phyloP scores from a whole-genome alignment of 352 stramenopile species.

The Phytophthora pseudosyringae region DNA sequence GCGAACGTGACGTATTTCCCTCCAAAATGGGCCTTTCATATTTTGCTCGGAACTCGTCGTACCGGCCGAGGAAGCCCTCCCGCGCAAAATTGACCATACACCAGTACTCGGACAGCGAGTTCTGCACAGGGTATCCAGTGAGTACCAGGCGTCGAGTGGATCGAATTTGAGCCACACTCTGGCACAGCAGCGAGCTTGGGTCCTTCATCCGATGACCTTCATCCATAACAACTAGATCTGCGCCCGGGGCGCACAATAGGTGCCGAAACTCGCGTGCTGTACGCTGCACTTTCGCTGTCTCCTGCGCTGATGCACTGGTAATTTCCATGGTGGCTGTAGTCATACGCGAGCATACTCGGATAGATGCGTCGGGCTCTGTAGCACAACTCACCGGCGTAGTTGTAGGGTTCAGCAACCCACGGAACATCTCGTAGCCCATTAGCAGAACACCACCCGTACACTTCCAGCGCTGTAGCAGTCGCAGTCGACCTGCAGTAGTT shows the following conservation, averaged over 20 bases:
- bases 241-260: conserved; percentile 68
- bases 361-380: conserved; percentile 46
- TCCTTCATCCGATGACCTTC: conserved; percentile 91
- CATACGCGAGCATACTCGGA: conserved; percentile 75
- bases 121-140: conserved; percentile 96
- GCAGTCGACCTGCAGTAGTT: conserved; percentile 53
- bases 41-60: conserved; percentile 75
- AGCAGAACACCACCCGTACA: conserved; percentile 76
- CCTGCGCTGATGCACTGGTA: conserved; percentile 53
- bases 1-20: conserved; percentile 57
- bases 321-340: conserved; percentile 73
- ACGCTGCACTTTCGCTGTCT: conserved; percentile 58
- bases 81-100: conserved; percentile 92
- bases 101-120: conserved; percentile 94
- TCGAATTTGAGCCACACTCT: conserved; percentile 79
- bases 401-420: conserved; percentile 80
- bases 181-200: conserved; percentile 81
- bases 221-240: conserved; percentile 85
- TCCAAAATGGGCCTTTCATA: conserved; percentile 89
- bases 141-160: conserved; percentile 89
- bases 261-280: conserved; percentile 55
- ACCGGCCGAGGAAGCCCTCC: conserved; percentile 69
- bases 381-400: conserved; percentile 27
- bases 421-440: conserved; percentile 93
- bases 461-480: conserved; percentile 79